A percentile compares a stretch with the other conserved stretches of the same genome.
Conservation (phyloP, 2,329 filamentous ascomycete species). For the Diaporthe destruens region DNA sequence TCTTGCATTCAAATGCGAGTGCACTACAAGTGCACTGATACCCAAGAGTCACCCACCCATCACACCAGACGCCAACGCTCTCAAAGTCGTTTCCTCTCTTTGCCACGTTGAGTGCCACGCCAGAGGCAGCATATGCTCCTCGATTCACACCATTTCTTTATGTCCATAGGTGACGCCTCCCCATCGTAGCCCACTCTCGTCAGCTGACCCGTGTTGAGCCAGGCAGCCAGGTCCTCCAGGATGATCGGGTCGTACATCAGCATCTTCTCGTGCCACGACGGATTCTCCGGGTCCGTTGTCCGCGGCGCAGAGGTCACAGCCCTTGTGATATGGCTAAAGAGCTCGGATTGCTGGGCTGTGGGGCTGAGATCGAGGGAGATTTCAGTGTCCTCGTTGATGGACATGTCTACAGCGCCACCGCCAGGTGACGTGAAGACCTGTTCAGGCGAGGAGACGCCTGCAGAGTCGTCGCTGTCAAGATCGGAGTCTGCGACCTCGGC, state of each 20-base stretch:
- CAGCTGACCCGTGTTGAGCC: conserved; percentile 82
- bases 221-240: conserved; percentile 84
- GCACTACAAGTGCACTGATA: neutral
- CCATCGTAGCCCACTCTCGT: conserved; percentile 73
- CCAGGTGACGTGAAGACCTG: conserved; percentile 59
- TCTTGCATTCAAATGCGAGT: neutral
- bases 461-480: conserved; percentile 51
- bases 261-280: conserved; percentile 92
- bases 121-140: conserved; percentile 88
- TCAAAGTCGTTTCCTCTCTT: conserved; percentile 65
- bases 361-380: conserved; percentile 55
- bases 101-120: conserved; percentile 68
- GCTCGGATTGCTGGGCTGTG: conserved; percentile 56
- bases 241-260: conserved; percentile 92
- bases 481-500: conserved; percentile 68
- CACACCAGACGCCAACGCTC: neutral
- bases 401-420: conserved; percentile 54
- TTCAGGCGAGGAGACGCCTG: conserved; percentile 51
- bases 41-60: neutral
- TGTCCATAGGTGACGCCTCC: conserved; percentile 72
- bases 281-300: conserved; percentile 61
- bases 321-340: conserved; percentile 67
- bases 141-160: conserved; percentile 91
- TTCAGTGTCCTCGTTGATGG: conserved; percentile 60
- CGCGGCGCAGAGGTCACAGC: conserved; percentile 66